Base-by-base conservation (phyloP, 2,329 filamentous ascomycete species). In the Claviceps lovelessii region DNA sequence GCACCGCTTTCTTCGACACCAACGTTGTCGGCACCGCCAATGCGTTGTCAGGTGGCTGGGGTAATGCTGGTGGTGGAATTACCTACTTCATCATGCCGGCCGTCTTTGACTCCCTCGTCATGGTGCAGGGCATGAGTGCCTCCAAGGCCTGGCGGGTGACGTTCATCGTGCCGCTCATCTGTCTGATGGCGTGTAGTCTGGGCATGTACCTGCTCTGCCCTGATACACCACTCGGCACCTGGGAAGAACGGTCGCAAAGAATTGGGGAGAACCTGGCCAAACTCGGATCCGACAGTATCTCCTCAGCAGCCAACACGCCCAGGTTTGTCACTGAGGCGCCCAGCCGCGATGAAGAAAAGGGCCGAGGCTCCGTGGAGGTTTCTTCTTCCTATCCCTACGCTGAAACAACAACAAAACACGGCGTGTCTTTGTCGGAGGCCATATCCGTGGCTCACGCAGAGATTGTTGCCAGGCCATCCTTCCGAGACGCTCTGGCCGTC, bases 71-170 rank as follows among this genome's bases (percentile, higher is more conserved):
- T 56, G 90, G 90, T 59, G 90, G 90, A 55, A 86, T 95, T 60
- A 95, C 90, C 2, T 95, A 95, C 72, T 94, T 95, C 68, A 80
- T 91, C 62, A 95, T 95, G 89, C 90, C 90, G 2, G 88, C 88
- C 5, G 83, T 95, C 55, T 93, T 85, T 69, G 85, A 94, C 68
- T 87, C 86, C 0, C 75, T 95, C 28, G 78, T 86, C 28, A 63
- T 70, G 7, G 64, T 76, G 1, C 75, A 76, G 51, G 80, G 82
- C 7, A 73, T 91, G 54, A 72, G 75, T 1, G 70, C 81, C 2
- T 82, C 86, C 61, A 77, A 82, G 42, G 86, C 90, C 2, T 95
- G 90, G 90, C 80, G 90, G 31, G 80, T 95, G 1, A 79, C 88
- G 3, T 95, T 94, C 66, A 73, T 95, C 58, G 85, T 94, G 6